Evolutionary conservation across 2,329 filamentous ascomycete genomes (phyloP), one percentile per base, ranked within the genome.

Genomic region (Ceratocystis cubensis): DNA sequence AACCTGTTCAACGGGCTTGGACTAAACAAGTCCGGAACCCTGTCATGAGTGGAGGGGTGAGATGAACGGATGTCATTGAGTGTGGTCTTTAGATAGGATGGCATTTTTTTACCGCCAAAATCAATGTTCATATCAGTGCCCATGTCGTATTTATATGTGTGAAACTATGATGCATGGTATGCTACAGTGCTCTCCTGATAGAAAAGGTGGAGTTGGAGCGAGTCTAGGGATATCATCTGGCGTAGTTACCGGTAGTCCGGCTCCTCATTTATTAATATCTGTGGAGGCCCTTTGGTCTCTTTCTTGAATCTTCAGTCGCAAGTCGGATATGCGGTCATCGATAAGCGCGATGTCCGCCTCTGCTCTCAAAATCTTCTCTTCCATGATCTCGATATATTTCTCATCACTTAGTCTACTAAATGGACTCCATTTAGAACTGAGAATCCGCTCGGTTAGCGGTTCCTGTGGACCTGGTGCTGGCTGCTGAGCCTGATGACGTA

Each of bases 321-420:
- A 64, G 57, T 75, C 74, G 1, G 73, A 81, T 70, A 94, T 89
- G 72, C 84, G 85, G 65, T 93, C 89, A 71, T 94, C 88, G 45
- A 93, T 79, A 4, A 94, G 74, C 0, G 88, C 85, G 74, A 94
- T 91, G 69, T 93, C 88, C 0, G 84, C 88, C 70, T 94, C 87
- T 2, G 93, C 76, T 69, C 79, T 81, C 30, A 93, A 73, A 50
- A 91, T 76, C 75, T 87, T 90, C 73, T 92, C 88, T 37, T 80
- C 78, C 71, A 94, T 78, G 76, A 91, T 84, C 0, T 80, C 76
- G 67, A 82, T 81, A 72, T 94, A 94, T 71, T 94, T 85, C 30
- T 87, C 81, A 70, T 94, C 86, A 0, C 84, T 84, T 30, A 94
- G 76, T 13, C 82, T 81, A 71, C 81, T 87, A 69, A 94, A 78